A percentile compares a stretch with the other conserved stretches of the same genome.
phyloP scores from a whole-genome alignment of 176 grass and related monocot species.

The Triticum monococcum region DNA sequence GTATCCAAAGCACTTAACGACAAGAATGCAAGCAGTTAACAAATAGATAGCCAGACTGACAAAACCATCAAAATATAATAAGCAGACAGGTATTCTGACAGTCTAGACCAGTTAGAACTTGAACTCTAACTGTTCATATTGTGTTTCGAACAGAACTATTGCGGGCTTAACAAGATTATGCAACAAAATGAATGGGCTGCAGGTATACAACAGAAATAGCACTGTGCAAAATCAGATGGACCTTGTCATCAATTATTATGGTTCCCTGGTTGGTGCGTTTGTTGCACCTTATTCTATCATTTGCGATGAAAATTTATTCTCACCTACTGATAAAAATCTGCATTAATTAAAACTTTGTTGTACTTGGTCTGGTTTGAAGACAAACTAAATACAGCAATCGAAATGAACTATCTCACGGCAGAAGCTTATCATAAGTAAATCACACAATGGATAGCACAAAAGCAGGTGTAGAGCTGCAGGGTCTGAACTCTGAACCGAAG shows the following conservation, averaged over 20 bases:
- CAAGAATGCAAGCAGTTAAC: neutral
- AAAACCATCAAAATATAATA: neutral
- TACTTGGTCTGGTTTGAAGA: neutral
- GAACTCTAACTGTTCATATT: neutral
- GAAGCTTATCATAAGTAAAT: slow-evolving; percentile 8
- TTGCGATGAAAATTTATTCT: neutral
- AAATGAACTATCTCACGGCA: neutral
- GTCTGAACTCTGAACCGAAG: neutral
- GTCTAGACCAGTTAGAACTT: neutral
- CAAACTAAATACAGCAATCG: neutral
- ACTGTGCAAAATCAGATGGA: neutral
- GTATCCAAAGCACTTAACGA: neutral
- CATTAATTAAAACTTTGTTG: neutral
- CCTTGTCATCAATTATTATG: neutral
- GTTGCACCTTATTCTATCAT: neutral
- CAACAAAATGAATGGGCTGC: neutral
- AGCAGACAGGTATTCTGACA: neutral
- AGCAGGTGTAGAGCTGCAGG: neutral
- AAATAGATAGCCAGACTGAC: neutral
- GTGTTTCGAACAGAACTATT: neutral
- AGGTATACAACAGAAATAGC: neutral
- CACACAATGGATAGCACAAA: neutral
- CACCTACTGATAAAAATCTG: neutral
- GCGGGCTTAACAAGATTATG: neutral
- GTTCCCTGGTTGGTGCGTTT: neutral